Base-by-base conservation (phyloP, 345 rosid genomes). In the Corchorus capsularis region DNA sequence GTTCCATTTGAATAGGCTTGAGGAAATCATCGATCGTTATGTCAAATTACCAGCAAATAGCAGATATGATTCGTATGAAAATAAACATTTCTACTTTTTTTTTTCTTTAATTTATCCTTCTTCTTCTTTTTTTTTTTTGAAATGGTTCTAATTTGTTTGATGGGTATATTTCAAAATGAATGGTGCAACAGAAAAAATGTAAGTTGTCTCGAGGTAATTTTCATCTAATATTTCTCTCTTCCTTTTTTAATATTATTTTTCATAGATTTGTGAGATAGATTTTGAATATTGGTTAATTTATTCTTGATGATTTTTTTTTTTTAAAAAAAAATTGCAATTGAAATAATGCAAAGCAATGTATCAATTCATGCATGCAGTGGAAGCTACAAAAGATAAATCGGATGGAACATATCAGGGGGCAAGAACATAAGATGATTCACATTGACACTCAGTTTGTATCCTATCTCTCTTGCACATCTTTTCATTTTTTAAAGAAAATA, bases 281-380 rank as follows among this genome's bases (percentile, higher is more conserved):
- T 27, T 27, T 27, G 27, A 3, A 16, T 0, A 20, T 22, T 22
- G 7, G 2, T 37, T 45, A 13, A 11, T 47, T 63, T 22, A 13
- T 1, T 3, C 8, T 69, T 0, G 32, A 8, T 27, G 1, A 27
- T 27, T 27, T 39, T 39, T 69, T 69, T 3, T 50, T n/a, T n/a
- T n/a, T n/a, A n/a, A n/a, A n/a, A n/a, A n/a, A n/a, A n/a, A 4
- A 9, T 15, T 8, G 9, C 46, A 2, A 32, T 12, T 19, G 71
- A 20, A 10, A 63, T 4, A 20, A 67, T 22, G 69, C 14, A 27
- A 27, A 27, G 27, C 27, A 27, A 27, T 5, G 45, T 66, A 6
- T 64, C 50, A 19, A 65, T 65, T 34, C 37, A 68, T 50, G 53
- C 37, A 68, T 50, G 61, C 47, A 69, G 47, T 69, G 46, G 73